phyloP scores from a whole-genome alignment of 164 flowering plant species.

The Dillenia suffruticosa region DNA sequence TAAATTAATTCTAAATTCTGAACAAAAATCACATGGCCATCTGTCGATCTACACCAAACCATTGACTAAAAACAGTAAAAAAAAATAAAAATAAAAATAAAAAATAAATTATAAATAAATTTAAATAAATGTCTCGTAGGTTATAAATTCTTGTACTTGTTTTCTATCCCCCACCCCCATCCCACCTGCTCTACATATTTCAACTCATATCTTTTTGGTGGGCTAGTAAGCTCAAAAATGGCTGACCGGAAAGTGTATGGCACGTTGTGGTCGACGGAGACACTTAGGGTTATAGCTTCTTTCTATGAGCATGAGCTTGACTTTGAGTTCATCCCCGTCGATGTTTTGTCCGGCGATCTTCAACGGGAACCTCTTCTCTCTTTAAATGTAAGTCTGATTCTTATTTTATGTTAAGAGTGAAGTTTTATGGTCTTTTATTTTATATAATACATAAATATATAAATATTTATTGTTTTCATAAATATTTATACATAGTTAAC shows the following conservation, averaged over 20 bases:
- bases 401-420: no score
- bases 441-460: neutral
- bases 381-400: constrained; percentile 1
- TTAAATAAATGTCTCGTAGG: neutral
- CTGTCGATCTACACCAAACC: no score
- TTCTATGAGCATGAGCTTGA: constrained; percentile 27
- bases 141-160: constrained; percentile 6
- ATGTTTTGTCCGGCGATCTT: constrained; percentile 17
- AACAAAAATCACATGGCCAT: no score
- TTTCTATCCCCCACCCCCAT: constrained; percentile 8
- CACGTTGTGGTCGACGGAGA: constrained; percentile 18
- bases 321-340: constrained; percentile 25
- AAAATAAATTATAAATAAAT: no score
- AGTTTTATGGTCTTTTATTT: no score
- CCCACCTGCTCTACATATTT: neutral
- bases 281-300: constrained; percentile 23
- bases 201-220: neutral
- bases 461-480: neutral
- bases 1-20: no score
- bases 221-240: constrained; percentile 10
- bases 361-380: constrained; percentile 4
- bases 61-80: neutral
- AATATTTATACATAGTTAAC: no score
- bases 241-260: constrained; percentile 30
- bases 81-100: no score